Evolutionary conservation across 2,329 filamentous ascomycete species (phyloP), one percentile per base, ranked within the genome.

Genomic region (Penicillium sp.): DNA sequence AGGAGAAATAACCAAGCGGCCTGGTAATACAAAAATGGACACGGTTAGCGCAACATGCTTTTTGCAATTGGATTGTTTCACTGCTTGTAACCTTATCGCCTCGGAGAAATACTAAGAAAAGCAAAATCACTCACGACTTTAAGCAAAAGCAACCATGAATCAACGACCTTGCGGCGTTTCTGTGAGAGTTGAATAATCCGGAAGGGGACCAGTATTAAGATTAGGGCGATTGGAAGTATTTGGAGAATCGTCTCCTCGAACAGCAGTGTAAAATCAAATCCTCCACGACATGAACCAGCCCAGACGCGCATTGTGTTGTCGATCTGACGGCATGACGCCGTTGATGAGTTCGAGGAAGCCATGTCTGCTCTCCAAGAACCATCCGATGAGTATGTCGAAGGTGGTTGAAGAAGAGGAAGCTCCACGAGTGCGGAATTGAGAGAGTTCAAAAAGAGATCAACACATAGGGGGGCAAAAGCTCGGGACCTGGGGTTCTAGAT

Each of bases 211-310:
- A 71, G 47, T n/a, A 75, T 51, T 35, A 77, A 60, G 26, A 76
- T 68, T 48, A 79, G 57, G 2, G 65, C 61, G 42, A 75, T 61
- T 19, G 76, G 76, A 16, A 76, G 55, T 27, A 76, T 68, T 21
- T 68, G 65, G 47, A 79, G 65, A 35, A 79, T 72, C 2, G 70
- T 70, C 55, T 80, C 76, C 59, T 80, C 77, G 55, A 79, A 79
- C n/a, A 79, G 66, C 46, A 79, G 68, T 22, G 77, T 77, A 59
- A 79, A 79, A 55, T 79, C 78, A 59, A 79, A 78, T 13, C 68
- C 71, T 21, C 71, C 71, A 22, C 74, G 71, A 68, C 75, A 78
- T 39, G 65, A 63, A 21, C 63, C 56, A 11, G 71, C 72, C 57
- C 69, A 68, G 53, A 70, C 68, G 26, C 65, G 68, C 37, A 77